Evolutionary conservation across 169 alveolate genomes (phyloP).

Genomic region (Cryptosporidium tyzzeri): DNA sequence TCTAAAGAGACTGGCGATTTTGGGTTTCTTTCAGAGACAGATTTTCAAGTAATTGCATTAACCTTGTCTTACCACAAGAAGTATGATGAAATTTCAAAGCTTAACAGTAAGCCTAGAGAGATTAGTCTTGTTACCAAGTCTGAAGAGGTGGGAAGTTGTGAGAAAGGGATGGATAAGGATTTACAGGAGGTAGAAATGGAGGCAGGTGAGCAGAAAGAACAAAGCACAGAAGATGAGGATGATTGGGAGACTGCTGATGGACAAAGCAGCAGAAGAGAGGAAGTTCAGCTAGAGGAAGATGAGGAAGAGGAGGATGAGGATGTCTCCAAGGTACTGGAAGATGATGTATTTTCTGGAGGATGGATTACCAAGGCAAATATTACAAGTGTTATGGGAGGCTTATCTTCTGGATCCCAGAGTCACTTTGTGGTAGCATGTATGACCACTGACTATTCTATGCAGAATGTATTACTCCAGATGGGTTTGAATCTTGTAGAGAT

Average conservation of each 20-base stretch:
- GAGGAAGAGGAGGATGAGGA: slow-evolving; percentile 64
- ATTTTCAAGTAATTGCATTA: slow-evolving; percentile 88
- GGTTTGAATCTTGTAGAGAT: slow-evolving; percentile 89
- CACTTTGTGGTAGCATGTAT: slow-evolving; percentile 83
- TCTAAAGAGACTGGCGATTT: slow-evolving; percentile 90
- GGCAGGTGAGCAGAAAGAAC: slow-evolving; percentile 20
- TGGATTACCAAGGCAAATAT: slow-evolving; percentile 83
- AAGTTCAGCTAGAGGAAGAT: slow-evolving; percentile 28
- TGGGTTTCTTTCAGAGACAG: slow-evolving; percentile 86
- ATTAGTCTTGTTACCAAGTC: slow-evolving; percentile 67
- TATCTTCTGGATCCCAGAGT: slow-evolving; percentile 24
- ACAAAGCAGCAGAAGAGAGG: slow-evolving; percentile 21
- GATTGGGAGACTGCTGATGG: slow-evolving; percentile 20
- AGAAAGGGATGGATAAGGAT: slow-evolving; percentile 1
- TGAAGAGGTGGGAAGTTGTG: slow-evolving; percentile 6
- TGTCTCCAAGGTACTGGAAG: slow-evolving; percentile 49
- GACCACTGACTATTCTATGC: slow-evolving; percentile 93
- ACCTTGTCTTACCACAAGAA: slow-evolving; percentile 84
- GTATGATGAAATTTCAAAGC: slow-evolving; percentile 83
- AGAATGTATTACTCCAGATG: slow-evolving; percentile 89
- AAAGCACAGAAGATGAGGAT: slow-evolving; percentile 66
- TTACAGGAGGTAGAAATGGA: neutral
- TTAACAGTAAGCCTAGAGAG: slow-evolving; percentile 78
- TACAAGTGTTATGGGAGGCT: slow-evolving; percentile 79
- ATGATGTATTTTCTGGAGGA: slow-evolving; percentile 75